Conservation (phyloP, 495 filamentous ascomycete species). For the Aspergillus funiculosus region DNA sequence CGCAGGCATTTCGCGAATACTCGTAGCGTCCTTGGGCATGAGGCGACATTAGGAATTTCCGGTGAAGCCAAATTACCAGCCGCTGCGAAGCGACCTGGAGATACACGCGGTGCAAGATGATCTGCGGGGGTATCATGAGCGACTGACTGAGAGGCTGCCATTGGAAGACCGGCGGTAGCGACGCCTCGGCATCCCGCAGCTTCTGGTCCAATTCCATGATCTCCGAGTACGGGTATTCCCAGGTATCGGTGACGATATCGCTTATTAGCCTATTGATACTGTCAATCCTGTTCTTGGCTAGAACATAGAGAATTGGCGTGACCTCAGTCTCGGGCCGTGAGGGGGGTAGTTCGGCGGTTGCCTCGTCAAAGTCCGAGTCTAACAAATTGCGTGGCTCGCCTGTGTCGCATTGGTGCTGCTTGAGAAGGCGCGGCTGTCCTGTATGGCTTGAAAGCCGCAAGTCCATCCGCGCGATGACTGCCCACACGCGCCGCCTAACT, state of each 20-base stretch:
- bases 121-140: no score
- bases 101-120: no score
- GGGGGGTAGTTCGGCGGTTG: neutral
- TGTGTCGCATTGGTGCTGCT: neutral
- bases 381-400: neutral
- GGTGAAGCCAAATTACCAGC: no score
- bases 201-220: neutral
- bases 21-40: neutral
- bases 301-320: neutral
- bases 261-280: neutral
- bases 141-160: no score
- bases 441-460: slow-evolving; percentile 28
- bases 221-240: neutral
- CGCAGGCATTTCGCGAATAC: neutral
- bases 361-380: neutral
- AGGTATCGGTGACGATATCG: neutral
- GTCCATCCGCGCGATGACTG: slow-evolving; percentile 20
- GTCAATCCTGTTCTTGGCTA: neutral
- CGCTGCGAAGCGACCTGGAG: no score
- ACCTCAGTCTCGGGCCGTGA: neutral
- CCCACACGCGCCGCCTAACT: slow-evolving; percentile 30
- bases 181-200: no score
- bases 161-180: no score
- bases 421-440: slow-evolving; percentile 9
- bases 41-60: neutral